Base-by-base conservation (phyloP, 1,284 basidiomycete genomes). In the Marasmius tenuissimus region DNA sequence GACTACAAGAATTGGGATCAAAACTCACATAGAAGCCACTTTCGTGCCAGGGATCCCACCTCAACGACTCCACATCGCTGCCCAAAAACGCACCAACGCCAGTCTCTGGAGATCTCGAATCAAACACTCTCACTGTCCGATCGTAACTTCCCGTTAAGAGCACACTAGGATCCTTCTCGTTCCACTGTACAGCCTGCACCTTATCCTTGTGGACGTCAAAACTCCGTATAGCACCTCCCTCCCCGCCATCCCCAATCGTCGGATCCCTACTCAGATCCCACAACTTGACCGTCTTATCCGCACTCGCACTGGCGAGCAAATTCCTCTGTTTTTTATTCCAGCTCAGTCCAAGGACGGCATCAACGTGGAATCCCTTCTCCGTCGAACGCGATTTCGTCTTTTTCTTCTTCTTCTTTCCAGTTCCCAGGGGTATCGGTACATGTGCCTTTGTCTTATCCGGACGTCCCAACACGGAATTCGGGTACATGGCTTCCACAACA, bases 171-270 rank as follows among this genome's bases (percentile, higher is more conserved):
- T 95, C 91, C 61, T 85, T 84, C 42, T 85, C 83, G 74, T 97
- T 97, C 97, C 97, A 99, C 71, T 97, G 92, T 3, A 99, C 94
- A 4, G 92, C 89, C 76, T 98, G 96, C n/a, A 99, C 94, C 79
- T 98, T 98, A 76, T 98, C 96, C 69, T 88, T 91, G 77, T 99
- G 97, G 39, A 96, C 79, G 57, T 82, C 86, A 75, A 97, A 99
- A 66, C 91, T 94, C 60, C 94, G 82, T 70, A 98, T 85, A 9
- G 95, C 88, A 53, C 80, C 87, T 67, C 83, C 83, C 22, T 78
- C 78, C 6, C 81, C 84, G 18, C 78, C 80, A 51, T 79, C 77
- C 5, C 76, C 78, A 58, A 76, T 76, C 8, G 79, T 81, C 10
- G 86, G 85, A 63, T 88, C 86, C 35, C 93, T 83, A 48, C 85